Conservation (phyloP, 2,329 filamentous ascomycete genomes). For the Daldinia eschscholtzii region DNA sequence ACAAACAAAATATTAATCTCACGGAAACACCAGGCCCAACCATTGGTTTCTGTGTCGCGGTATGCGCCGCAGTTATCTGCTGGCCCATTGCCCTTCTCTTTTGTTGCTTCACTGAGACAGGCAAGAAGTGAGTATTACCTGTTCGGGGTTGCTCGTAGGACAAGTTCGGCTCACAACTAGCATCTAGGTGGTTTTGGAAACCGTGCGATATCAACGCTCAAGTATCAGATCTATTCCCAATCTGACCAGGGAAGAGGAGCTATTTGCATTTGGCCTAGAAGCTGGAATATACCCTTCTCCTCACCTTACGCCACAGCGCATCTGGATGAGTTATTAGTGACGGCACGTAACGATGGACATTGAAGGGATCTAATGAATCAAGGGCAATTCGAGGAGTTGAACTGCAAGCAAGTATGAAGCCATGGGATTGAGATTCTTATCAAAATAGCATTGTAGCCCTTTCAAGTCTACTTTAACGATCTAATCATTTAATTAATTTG, state of each 20-base stretch:
- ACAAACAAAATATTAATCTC: constrained; percentile 2
- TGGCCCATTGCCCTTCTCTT: constrained; percentile 46
- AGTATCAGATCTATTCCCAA: constrained; percentile 43
- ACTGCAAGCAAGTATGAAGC: not conserved
- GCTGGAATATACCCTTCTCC: not conserved
- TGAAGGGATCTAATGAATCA: not conserved
- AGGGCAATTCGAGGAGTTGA: not conserved
- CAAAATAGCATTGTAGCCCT: not conserved
- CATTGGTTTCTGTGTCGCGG: constrained; percentile 45
- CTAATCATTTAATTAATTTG: not conserved
- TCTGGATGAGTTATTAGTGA: not conserved
- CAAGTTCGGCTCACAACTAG: not conserved
- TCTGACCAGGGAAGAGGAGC: constrained; percentile 33
- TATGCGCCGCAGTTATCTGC: constrained; percentile 41
- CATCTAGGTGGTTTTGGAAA: constrained; percentile 46
- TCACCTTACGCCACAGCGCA: not conserved
- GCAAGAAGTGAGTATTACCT: constrained; percentile 41
- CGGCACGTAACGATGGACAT: not conserved
- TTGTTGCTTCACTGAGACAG: constrained; percentile 46
- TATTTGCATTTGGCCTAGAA: not conserved
- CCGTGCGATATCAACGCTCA: constrained; percentile 45
- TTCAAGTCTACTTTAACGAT: not conserved
- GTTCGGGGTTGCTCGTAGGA: not conserved
- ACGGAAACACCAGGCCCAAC: constrained; percentile 34
- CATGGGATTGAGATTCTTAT: not conserved